A percentile compares a stretch with the other conserved stretches of the same genome.
phyloP scores from a whole-genome alignment of 768 basidiomycete species.

The Tricholoma furcatifolium region DNA sequence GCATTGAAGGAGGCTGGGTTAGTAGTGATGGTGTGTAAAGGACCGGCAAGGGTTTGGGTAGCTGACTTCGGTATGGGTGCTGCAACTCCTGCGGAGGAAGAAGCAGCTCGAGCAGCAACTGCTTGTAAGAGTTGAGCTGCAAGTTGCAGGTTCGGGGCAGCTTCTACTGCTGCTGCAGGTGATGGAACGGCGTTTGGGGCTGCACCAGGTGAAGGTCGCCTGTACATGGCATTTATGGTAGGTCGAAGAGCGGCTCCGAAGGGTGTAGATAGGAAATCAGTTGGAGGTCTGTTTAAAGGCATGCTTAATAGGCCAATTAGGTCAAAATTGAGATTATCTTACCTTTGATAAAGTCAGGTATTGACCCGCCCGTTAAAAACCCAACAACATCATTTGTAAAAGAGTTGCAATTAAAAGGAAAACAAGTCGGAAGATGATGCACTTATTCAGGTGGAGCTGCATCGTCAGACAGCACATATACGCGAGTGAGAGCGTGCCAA shows the following conservation, averaged over 20 bases:
- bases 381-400: conserved; percentile 89
- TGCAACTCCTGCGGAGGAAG: conserved; percentile 4
- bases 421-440: conserved; percentile 50
- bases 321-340: background rate
- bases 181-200: conserved; percentile 29
- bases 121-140: conserved; percentile 56
- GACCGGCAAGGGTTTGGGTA: conserved; percentile 52
- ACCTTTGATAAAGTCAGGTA: conserved; percentile 85
- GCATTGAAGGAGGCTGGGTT: conserved; percentile 72
- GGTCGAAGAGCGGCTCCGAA: conserved; percentile 86
- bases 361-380: conserved; percentile 80
- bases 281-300: conserved; percentile 52
- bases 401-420: conserved; percentile 83
- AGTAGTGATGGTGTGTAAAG: conserved; percentile 66
- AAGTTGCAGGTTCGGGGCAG: conserved; percentile 47
- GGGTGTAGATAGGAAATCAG: conserved; percentile 86
- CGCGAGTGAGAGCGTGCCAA: conserved; percentile 61
- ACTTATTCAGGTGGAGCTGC: conserved; percentile 66
- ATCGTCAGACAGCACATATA: conserved; percentile 62
- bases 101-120: conserved; percentile 48
- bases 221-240: conserved; percentile 89
- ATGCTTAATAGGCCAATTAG: background rate
- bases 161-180: conserved; percentile 25
- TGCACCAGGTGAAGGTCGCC: conserved; percentile 49
- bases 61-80: conserved; percentile 22